Evolutionary conservation across 345 rosid species (phyloP).

Genomic region (Mangifera indica): DNA sequence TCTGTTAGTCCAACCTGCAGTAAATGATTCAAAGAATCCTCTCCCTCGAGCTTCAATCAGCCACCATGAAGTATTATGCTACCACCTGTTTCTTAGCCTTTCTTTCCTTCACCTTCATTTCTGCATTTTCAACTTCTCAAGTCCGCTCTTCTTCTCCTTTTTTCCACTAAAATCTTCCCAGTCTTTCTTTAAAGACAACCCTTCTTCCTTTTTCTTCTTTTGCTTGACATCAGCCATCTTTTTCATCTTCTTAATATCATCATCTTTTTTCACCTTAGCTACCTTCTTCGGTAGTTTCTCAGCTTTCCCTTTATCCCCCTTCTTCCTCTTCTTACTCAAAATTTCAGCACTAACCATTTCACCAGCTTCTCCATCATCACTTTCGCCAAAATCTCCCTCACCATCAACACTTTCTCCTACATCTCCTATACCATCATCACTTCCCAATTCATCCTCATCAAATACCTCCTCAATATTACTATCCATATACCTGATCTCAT

Average conservation of each 20-base stretch:
- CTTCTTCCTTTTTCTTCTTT: conserved; percentile 8
- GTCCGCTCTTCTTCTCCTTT: conserved; percentile 7
- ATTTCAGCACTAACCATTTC: conserved; percentile 1
- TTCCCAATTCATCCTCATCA: conserved; percentile 37
- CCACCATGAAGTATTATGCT: conserved; percentile 6
- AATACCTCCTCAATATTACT: conserved; percentile 34
- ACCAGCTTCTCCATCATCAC: not conserved
- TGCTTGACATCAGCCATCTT: conserved; percentile 23
- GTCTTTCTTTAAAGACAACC: not conserved
- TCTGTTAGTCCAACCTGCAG: conserved; percentile 5
- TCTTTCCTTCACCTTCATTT: conserved; percentile 21
- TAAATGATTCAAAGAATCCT: not conserved
- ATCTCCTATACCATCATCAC: conserved; percentile 8
- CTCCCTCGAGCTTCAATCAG: conserved; percentile 3
- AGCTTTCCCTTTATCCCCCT: conserved; percentile 10
- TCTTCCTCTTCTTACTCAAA: conserved; percentile 33
- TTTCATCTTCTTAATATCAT: conserved; percentile 19
- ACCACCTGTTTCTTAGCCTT: conserved; percentile 21
- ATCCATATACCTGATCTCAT: conserved; percentile 79
- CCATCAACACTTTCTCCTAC: not conserved
- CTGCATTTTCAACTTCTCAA: conserved; percentile 15
- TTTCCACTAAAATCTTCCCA: not conserved
- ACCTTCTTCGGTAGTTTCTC: conserved; percentile 28
- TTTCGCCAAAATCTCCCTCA: conserved; percentile 19
- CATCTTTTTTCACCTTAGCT: conserved; percentile 33